These are phyloP conservation scores for Cantharellus cinnabarinus DNA, from an alignment of 768 basidiomycete genomes.

Conservation along the genomic window DNA sequence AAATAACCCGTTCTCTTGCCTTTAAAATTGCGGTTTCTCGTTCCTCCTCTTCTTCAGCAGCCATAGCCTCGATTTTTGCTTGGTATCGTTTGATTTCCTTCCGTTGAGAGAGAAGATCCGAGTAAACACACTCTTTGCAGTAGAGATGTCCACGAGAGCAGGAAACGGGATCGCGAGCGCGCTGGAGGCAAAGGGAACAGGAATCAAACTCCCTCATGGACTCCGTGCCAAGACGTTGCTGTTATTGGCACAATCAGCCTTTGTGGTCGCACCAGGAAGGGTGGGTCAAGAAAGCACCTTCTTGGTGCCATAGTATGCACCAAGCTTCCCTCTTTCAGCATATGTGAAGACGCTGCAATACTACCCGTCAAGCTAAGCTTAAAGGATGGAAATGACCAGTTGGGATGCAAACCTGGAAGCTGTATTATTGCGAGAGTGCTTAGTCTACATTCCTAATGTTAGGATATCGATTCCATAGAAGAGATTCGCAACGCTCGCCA, in stretches of 20 bases:
- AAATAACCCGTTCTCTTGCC: slow-evolving; percentile 73
- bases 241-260: slow-evolving; percentile 8
- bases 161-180: slow-evolving; percentile 63
- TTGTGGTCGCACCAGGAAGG: slow-evolving; percentile 1
- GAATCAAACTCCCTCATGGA: slow-evolving; percentile 85
- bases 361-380: not conserved
- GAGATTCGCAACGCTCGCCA: not conserved
- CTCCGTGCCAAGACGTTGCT: slow-evolving; percentile 75
- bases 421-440: slow-evolving; percentile 1
- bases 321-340: slow-evolving; percentile 68
- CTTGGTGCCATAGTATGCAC: slow-evolving; percentile 51
- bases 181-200: slow-evolving; percentile 71
- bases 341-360: slow-evolving; percentile 28
- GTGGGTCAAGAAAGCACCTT: slow-evolving; percentile 24
- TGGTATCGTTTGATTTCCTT: slow-evolving; percentile 87
- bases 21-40: slow-evolving; percentile 41
- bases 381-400: not conserved
- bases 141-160: slow-evolving; percentile 80
- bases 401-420: not conserved
- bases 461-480: not conserved
- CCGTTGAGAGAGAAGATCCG: slow-evolving; percentile 73
- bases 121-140: slow-evolving; percentile 86
- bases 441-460: slow-evolving; percentile 6
- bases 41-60: slow-evolving; percentile 65
- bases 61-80: slow-evolving; percentile 48